Evolutionary conservation across 768 basidiomycete genomes (phyloP), one percentile per base, ranked within the genome.

Genomic region (Collybia mongolica): DNA sequence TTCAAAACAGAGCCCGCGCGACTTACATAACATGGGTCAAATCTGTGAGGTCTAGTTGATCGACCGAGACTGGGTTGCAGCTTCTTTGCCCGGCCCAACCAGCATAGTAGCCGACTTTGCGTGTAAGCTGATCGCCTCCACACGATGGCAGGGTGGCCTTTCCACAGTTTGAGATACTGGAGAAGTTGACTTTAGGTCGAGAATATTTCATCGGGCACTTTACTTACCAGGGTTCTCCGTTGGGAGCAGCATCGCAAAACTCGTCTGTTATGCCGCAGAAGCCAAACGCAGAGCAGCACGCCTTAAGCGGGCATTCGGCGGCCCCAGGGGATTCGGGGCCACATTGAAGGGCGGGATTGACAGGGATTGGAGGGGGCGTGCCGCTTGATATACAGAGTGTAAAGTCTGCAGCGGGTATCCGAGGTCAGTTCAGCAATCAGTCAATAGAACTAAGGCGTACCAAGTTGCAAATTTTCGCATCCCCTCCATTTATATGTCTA

Each of bases 401-500:
- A 26, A 4, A 26, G 7, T 26, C 24, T 26, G 24, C 7, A 7
- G 24, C 7, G 7, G 24, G 7, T 26, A 26, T 26, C 4, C 3
- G 24, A 26, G 7, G 7, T 3, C 24, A 26, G 24, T 7, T 7
- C 7, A 26, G 3, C 7, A 26, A 26, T 22, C 20, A 26, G 24
- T 26, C 24, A 26, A 3, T 7, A 4, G 7, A 26, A 26, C 7
- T 7, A 7, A 26, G 24, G 24, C 24, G 24, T 26, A 26, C 24
- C 42, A 28, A 43, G 11, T 28, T 43, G 42, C 23, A 43, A 7
- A 19, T 43, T 43, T 17, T 22, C 42, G 20, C 42, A 43, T 18
- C 42, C 42, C 42, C 29, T 43, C 42, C 42, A 43, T 43, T 43
- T 43, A 19, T 43, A 43, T 22, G 42, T 43, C 42, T 43, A 14